Evolutionary conservation across 2,329 filamentous ascomycete genomes (phyloP), one percentile per base, ranked within the genome.

Genomic region (Colletotrichum tropicicola): DNA sequence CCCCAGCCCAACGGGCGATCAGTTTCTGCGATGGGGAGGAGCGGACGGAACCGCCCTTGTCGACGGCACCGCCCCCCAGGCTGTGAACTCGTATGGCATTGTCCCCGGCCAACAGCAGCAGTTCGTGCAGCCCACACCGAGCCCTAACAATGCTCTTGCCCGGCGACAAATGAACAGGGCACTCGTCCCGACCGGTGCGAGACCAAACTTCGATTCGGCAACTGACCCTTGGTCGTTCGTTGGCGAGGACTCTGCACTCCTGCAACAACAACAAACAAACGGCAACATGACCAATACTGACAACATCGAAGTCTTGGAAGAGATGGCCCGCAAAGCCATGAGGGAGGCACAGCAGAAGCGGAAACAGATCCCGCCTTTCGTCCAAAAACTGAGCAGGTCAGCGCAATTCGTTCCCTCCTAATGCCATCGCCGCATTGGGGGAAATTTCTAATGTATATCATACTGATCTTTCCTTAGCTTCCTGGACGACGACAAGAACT

Each of bases 341-440:
- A 89, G 91, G 74, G 96, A 98, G 63, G 91, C 94, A 0, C 92
- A 94, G 75, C 87, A 91, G 15, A 98, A 97, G 78, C 86, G 94
- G 72, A 98, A 98, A 79, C 92, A 97, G 73, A 98, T 99, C 10
- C 95, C 96, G 1, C 95, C 96, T 0, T 99, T 99, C 82, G 94
- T 99, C 44, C 94, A 98, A 78, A 99, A 99, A 76, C 81, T 99
- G 59, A 97, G 94, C 89, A 98, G 95, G 95, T 97, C 82, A 80
- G 87, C 28, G n/a, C 35, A 8, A 41, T 15, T 6, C 32, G 30
- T 30, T 3, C 25, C 37, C 28, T 41, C 9, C 15, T 27, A 21
- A 21, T 45, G 15, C 30, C 15, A 45, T n/a, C n/a, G n/a, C 35
- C 21, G 21, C 15, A 2, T 32, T 37, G 41, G 27, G 9, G 19